phyloP scores from a whole-genome alignment of 192 early-diverging fungal genomes.

The Backusella circina region DNA sequence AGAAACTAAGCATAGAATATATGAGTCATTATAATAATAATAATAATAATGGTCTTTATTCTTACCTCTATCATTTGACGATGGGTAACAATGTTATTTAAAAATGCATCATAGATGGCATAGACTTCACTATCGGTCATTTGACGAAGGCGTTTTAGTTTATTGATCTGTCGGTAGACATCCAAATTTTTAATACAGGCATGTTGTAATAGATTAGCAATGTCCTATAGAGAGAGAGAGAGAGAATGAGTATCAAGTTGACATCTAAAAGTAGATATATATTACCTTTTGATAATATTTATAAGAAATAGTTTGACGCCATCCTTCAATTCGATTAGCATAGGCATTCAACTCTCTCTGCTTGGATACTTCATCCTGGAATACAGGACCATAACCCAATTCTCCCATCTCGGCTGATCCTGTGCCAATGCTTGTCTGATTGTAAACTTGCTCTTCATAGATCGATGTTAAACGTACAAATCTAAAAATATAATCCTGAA shows the following conservation, averaged over 20 bases:
- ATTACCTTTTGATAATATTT: constrained; percentile 60
- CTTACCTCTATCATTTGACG: constrained; percentile 74
- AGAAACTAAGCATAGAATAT: constrained; percentile 46
- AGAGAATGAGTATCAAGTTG: constrained; percentile 14
- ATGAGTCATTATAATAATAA: background rate
- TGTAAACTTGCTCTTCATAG: constrained; percentile 69
- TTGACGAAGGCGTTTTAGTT: constrained; percentile 43
- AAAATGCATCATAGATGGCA: constrained; percentile 62
- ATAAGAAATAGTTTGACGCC: constrained; percentile 74
- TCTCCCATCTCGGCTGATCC: constrained; percentile 33
- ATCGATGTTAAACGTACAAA: constrained; percentile 76
- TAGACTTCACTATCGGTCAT: constrained; percentile 60
- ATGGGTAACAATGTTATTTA: constrained; percentile 63
- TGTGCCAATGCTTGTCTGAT: constrained; percentile 60
- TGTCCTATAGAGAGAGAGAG: too few relatives aligned
- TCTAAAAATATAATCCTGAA: constrained; percentile 81
- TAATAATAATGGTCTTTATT: background rate
- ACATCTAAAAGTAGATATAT: background rate
- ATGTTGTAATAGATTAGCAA: constrained; percentile 48
- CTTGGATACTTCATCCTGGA: constrained; percentile 62
- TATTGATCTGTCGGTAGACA: constrained; percentile 62
- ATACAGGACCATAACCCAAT: constrained; percentile 68
- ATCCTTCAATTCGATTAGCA: constrained; percentile 82
- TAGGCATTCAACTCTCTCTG: constrained; percentile 67
- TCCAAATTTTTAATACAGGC: constrained; percentile 65